These are phyloP conservation scores for Conoideocrella luteorostrata DNA, from an alignment of 2,329 filamentous ascomycete genomes.

Conservation along the genomic window DNA sequence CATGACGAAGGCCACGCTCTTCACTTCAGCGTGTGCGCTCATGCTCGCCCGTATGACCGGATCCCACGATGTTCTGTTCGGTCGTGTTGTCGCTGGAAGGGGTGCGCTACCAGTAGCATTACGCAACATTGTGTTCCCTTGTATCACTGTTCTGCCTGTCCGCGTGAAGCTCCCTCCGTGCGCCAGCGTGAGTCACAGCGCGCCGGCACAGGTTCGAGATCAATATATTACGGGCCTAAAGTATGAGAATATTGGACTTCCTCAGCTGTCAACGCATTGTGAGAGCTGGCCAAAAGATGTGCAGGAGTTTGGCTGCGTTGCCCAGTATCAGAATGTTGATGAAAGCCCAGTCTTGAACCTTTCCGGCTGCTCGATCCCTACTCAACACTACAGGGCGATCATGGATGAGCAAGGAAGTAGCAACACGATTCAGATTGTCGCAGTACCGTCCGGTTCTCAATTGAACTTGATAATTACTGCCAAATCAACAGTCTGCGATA, in stretches of 20 bases:
- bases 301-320: too few species aligned
- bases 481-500: too few species aligned
- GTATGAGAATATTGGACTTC: slow-evolving; percentile 13
- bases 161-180: slow-evolving; percentile 1
- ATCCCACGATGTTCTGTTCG: slow-evolving; percentile 12
- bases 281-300: too few species aligned
- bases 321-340: too few species aligned
- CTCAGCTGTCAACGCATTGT: too few species aligned
- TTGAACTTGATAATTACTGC: too few species aligned
- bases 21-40: slow-evolving; percentile 10
- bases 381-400: too few species aligned
- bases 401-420: too few species aligned
- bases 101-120: slow-evolving; percentile 10
- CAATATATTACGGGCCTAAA: slow-evolving; percentile 13
- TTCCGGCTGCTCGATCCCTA: too few species aligned
- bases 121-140: slow-evolving; percentile 13
- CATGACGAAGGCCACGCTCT: slow-evolving; percentile 11
- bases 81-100: slow-evolving; percentile 15
- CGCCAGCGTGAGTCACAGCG: slow-evolving; percentile 3
- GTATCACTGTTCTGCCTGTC: slow-evolving; percentile 9
- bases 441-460: too few species aligned
- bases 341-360: too few species aligned
- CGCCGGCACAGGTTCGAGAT: slow-evolving; percentile 12
- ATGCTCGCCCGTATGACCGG: slow-evolving; percentile 2
- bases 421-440: too few species aligned